Base-by-base conservation (phyloP, 768 basidiomycete genomes). In the Rhizopogon roseolus region DNA sequence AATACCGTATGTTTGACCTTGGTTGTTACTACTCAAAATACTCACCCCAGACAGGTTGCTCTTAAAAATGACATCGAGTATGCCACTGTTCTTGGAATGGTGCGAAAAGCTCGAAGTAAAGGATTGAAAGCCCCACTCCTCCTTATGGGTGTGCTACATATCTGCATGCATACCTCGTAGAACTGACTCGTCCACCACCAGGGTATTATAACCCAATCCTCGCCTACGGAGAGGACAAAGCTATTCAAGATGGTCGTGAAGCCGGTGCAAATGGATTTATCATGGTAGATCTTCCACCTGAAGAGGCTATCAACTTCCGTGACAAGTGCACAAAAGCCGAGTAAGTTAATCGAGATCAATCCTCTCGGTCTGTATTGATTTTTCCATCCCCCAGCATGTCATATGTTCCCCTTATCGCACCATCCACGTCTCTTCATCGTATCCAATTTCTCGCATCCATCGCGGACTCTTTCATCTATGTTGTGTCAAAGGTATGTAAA, bases 201-300 rank as follows among this genome's bases (percentile, higher is more conserved):
- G 96, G 96, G 34, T 99, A 99, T 73, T 98, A 97, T 71, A 99
- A 99, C 66, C 96, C 97, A 13, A 69, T 98, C 36, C 78, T 98
- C 41, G 92, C 95, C 0, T 96, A 98, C 62, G 94, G 94, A 3
- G 97, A 99, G 72, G 91, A 96, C 56, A 89, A 84, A 67, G 89
- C 96, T 5, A 93, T 98, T 25, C 82, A 85, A 51, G 95, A 97
- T 66, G 95, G 94, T 2, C 78, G 73, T 43, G 85, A 86, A 54
- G 93, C 93, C 16, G 96, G 96, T 14, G 97, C 93, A 0, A 98
- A 96, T 68, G 97, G 97, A 1, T 99, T 94, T 66, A 95, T 98
- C 60, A 84, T 99, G 73, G 95, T 98, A 25, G 97, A 99, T 67
- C 83, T 98, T 28, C 97, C 97, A 34, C 97, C 97, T 13, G 95